phyloP scores from a whole-genome alignment of 2,329 filamentous ascomycete species.

The Fusarium anguioides region DNA sequence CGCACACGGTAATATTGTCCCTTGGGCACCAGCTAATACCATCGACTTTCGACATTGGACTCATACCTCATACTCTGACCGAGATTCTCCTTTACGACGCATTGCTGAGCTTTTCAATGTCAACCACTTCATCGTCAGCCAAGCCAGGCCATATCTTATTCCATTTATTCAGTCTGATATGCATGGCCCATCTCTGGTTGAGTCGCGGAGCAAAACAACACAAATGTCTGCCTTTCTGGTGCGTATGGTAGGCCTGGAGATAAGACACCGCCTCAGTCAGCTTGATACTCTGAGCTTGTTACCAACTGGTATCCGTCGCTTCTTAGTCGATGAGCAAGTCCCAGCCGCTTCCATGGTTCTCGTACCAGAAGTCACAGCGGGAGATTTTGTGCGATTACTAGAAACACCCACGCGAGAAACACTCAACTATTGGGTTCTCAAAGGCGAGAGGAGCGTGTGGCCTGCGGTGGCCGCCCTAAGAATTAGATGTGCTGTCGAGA shows the following conservation, averaged over 20 bases:
- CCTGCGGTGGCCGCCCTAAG: constrained; percentile 85
- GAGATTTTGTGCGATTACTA: constrained; percentile 82
- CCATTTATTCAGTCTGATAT: constrained; percentile 86
- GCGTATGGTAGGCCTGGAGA: constrained; percentile 77
- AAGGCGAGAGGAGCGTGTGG: constrained; percentile 91
- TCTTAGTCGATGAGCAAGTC: constrained; percentile 84
- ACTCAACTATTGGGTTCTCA: constrained; percentile 85
- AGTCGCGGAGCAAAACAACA: constrained; percentile 67
- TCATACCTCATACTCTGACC: constrained; percentile 71
- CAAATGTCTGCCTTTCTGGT: constrained; percentile 69
- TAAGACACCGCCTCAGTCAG: constrained; percentile 83
- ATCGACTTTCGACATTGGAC: constrained; percentile 76
- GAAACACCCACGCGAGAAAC: constrained; percentile 82
- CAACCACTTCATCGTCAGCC: constrained; percentile 94
- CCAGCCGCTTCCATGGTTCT: constrained; percentile 83
- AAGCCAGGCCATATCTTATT: constrained; percentile 88
- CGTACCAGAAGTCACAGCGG: constrained; percentile 79
- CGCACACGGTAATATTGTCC: constrained; percentile 75
- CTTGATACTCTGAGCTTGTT: constrained; percentile 81
- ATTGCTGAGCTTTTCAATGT: constrained; percentile 90
- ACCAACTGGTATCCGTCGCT: constrained; percentile 75
- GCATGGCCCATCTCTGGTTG: constrained; percentile 75
- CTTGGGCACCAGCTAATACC: constrained; percentile 75
- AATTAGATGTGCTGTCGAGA: constrained; percentile 85
- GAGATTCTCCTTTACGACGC: constrained; percentile 72